Evolutionary conservation across 768 basidiomycete species (phyloP).

Genomic region (Psilocybe azurescens): DNA sequence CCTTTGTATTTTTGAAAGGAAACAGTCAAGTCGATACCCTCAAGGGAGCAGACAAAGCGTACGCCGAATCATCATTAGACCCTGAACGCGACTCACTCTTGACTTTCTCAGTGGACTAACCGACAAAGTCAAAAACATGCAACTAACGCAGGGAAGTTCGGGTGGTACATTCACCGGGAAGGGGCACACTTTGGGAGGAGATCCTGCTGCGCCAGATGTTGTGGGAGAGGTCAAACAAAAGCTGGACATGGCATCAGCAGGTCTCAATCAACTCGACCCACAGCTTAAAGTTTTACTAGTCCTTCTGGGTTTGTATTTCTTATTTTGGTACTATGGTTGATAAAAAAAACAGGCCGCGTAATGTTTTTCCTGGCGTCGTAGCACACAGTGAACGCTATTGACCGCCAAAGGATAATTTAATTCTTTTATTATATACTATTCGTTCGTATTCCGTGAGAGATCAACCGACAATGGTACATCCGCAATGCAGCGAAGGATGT

Average conservation of each 20-base stretch:
- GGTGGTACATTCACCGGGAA: conserved; percentile 67
- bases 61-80: conserved; percentile 24
- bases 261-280: conserved; percentile 60
- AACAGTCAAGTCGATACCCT: conserved; percentile 71
- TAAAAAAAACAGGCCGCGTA: not conserved
- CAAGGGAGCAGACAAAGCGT: conserved; percentile 74
- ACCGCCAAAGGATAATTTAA: not conserved
- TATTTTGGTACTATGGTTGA: conserved; percentile 59
- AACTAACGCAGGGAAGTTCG: conserved; percentile 34
- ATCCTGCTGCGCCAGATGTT: conserved; percentile 40
- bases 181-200: conserved; percentile 74
- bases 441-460: not conserved
- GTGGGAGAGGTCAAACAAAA: conserved; percentile 37
- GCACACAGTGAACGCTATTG: too few relatives aligned
- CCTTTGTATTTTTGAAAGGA: conserved; percentile 80
- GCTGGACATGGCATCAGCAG: conserved; percentile 37
- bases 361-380: not conserved
- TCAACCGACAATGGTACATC: not conserved
- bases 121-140: conserved; percentile 61
- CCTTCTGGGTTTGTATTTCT: conserved; percentile 64
- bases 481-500: not conserved
- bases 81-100: conserved; percentile 1
- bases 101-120: conserved; percentile 60
- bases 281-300: conserved; percentile 70
- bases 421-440: conserved; percentile 2